These are phyloP conservation scores for Physcomitrium patens DNA, from an alignment of 225 moss, liverwort and hornwort species.

Conservation along the genomic window DNA sequence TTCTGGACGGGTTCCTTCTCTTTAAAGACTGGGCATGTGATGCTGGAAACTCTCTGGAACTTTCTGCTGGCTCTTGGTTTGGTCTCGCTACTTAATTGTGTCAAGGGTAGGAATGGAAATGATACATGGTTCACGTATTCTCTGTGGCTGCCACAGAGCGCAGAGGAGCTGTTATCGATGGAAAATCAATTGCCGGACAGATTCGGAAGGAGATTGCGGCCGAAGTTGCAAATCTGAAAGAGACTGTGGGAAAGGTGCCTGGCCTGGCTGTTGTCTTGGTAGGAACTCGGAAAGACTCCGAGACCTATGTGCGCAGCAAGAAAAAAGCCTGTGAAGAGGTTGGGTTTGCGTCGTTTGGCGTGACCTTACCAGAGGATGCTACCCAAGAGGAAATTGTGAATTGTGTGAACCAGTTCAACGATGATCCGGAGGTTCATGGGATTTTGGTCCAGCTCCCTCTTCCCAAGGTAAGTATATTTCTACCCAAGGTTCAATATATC, in stretches of 20 bases:
- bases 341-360: slow-evolving; percentile 70
- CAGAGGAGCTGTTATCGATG: slow-evolving; percentile 72
- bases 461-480: slow-evolving; percentile 57
- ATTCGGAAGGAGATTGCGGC: slow-evolving; percentile 67
- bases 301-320: slow-evolving; percentile 90
- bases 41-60: background rate
- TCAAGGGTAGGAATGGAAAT: background rate
- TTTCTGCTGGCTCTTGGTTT: background rate
- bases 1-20: background rate
- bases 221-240: slow-evolving; percentile 72
- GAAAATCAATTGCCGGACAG: slow-evolving; percentile 74
- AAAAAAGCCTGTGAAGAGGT: slow-evolving; percentile 89
- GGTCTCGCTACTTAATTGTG: background rate
- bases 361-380: slow-evolving; percentile 65
- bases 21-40: background rate
- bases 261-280: slow-evolving; percentile 89
- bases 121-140: slow-evolving; percentile 6
- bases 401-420: slow-evolving; percentile 67
- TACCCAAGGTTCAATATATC: background rate
- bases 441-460: slow-evolving; percentile 91
- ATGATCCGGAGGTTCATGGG: slow-evolving; percentile 80
- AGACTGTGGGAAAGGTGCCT: slow-evolving; percentile 65
- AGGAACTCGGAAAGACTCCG: slow-evolving; percentile 82
- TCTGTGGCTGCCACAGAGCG: slow-evolving; percentile 48
- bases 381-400: slow-evolving; percentile 69